Evolutionary conservation across 2,329 filamentous ascomycete genomes (phyloP).

Genomic region (Penicillium sp.): DNA sequence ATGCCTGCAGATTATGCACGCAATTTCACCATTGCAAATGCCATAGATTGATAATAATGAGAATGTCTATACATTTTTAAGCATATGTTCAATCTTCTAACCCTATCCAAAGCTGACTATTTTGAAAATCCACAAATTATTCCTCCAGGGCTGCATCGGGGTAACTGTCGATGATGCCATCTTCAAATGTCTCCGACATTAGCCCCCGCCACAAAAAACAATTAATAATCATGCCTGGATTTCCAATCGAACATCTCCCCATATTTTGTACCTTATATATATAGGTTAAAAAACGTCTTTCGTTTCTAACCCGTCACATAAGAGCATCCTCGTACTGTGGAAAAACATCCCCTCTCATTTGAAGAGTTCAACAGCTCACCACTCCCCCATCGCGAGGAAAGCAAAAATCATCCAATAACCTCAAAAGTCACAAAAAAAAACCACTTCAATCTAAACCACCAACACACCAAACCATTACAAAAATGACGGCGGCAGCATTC

Average conservation of each 20-base stretch:
- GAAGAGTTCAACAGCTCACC: not conserved
- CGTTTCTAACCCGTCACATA: not conserved
- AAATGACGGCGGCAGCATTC: constrained; percentile 60
- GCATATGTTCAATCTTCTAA: no score
- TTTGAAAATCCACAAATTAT: not conserved
- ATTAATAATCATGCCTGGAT: constrained; percentile 2
- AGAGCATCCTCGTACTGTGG: not conserved
- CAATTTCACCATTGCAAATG: not conserved
- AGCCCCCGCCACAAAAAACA: not conserved
- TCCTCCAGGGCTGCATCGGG: not conserved
- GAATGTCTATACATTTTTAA: not conserved
- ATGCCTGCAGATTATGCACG: not conserved
- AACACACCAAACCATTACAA: constrained; percentile 17
- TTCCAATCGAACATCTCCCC: not conserved
- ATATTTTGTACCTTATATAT: not conserved
- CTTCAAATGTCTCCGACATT: not conserved
- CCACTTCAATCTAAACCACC: not conserved
- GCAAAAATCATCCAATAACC: not conserved
- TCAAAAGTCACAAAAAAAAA: not conserved
- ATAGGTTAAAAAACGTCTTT: not conserved
- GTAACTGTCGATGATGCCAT: not conserved
- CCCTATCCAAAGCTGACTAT: not conserved
- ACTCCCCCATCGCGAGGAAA: not conserved
- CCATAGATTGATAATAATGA: not conserved
- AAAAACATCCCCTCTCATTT: not conserved